A percentile compares a stretch with the other conserved stretches of the same genome.
Evolutionary conservation across 768 basidiomycete genomes (phyloP).

Genomic region (Amanita fuliginea): DNA sequence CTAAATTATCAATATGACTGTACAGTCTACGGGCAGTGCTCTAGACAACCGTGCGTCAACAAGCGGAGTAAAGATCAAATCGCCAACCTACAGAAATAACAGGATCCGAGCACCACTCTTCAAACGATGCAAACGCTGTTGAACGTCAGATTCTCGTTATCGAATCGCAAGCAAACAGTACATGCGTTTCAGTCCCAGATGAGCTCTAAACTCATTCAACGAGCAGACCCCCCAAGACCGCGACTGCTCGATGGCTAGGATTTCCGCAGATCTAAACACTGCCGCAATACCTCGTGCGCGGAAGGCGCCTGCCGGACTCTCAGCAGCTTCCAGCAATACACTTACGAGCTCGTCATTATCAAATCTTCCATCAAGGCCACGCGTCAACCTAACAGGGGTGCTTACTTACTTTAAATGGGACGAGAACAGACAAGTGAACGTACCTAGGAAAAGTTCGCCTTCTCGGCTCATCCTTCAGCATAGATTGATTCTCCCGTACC

Average conservation of each 20-base stretch:
- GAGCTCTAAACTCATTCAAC: slow-evolving; percentile 45
- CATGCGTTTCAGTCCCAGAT: slow-evolving; percentile 34
- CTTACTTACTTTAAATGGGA: background rate
- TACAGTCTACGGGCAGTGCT: slow-evolving; percentile 21
- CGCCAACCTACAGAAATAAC: slow-evolving; percentile 26
- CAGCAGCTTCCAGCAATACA: slow-evolving; percentile 35
- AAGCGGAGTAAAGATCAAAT: background rate
- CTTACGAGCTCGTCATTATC: slow-evolving; percentile 38
- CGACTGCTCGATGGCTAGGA: slow-evolving; percentile 44
- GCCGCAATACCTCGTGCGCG: slow-evolving; percentile 36
- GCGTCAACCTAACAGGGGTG: slow-evolving; percentile 19
- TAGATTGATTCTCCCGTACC: no score
- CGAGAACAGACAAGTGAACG: background rate
- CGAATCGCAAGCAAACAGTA: background rate
- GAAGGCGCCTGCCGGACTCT: slow-evolving; percentile 33
- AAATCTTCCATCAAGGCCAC: slow-evolving; percentile 38
- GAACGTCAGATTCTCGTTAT: background rate
- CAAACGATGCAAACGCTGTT: slow-evolving; percentile 31
- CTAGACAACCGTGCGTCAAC: background rate
- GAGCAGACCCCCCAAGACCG: slow-evolving; percentile 45
- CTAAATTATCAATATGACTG: slow-evolving; percentile 22
- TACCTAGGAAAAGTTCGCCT: background rate
- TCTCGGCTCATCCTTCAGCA: no score
- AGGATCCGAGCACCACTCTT: slow-evolving; percentile 43
- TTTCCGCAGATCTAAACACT: slow-evolving; percentile 39